Base-by-base conservation (phyloP, 306 rosid species). In the Chamaecrista fasciculata region DNA sequence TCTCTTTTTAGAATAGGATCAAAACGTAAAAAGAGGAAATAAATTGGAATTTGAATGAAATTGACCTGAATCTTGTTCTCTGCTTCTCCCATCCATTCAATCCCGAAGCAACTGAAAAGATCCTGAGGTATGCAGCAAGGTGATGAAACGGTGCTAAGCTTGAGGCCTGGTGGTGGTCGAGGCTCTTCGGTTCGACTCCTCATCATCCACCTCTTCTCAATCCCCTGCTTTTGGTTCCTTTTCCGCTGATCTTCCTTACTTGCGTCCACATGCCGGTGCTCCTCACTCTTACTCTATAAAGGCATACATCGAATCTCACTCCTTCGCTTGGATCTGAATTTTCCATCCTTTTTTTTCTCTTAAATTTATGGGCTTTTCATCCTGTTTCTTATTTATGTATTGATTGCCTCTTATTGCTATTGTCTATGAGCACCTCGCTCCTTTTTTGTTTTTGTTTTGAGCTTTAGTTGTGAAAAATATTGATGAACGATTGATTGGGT, bases 101-200 rank as follows among this genome's bases (percentile, higher is more conserved):
- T 77, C n/a, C 68, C 81, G 74, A 79, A 56, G 75, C 58, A 53
- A 61, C 78, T 53, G 68, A n/a, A n/a, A n/a, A 39, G 78, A 78
- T 84, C 25, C 82, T 50, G 92, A 88, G 89, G 67, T 86, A 91
- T 91, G 97, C 97, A 91, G 91, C 89, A 86, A 76, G 85, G 72
- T 88, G 91, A 88, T 83, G 79, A 64, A 72, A 73, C 86, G 75
- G 80, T 77, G 21, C 78, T 85, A 34, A 85, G 96, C 82, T 91
- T 91, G 91, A 91, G 97, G 79, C 97, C 96, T 88, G 97, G 97
- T 73, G 97, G 97, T 74, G 96, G 97, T 79, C 91, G 97, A 68
- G 89, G 96, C 80, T 78, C 80, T 80, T 86, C 89, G 87, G 67
- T 74, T 69, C 36, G 86, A 85, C 28, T 72, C 87, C 42, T 74